Conservation (phyloP, 164 flowering plant genomes). For the Saururus chinensis region DNA sequence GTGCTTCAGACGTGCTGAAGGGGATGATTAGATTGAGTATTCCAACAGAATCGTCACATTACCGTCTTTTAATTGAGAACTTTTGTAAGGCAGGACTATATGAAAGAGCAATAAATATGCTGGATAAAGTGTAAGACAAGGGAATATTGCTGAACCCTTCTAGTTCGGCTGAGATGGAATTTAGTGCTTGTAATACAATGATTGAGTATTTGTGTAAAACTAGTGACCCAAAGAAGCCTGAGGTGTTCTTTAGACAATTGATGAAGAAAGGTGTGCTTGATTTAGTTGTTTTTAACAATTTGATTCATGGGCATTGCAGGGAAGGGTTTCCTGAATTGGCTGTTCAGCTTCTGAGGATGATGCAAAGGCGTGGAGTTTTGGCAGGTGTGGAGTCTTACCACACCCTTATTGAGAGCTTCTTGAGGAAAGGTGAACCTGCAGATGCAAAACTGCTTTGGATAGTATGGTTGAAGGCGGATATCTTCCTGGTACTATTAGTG, state of each 20-base stretch:
- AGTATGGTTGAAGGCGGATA: conserved; percentile 75
- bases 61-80: conserved; percentile 69
- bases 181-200: conserved; percentile 59
- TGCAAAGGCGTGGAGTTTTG: conserved; percentile 62
- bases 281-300: conserved; percentile 54
- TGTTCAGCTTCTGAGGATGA: conserved; percentile 70
- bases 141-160: conserved; percentile 52
- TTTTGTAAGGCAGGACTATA: conserved; percentile 51
- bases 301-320: conserved; percentile 65
- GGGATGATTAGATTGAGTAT: conserved; percentile 64
- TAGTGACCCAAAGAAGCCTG: conserved; percentile 67
- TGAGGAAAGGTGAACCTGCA: conserved; percentile 77
- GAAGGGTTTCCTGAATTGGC: conserved; percentile 68
- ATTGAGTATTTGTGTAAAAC: conserved; percentile 61
- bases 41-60: conserved; percentile 84
- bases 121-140: conserved; percentile 71
- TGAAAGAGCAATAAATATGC: conserved; percentile 52
- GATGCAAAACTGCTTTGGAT: conserved; percentile 75
- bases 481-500: no score
- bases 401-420: conserved; percentile 59
- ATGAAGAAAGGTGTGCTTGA: conserved; percentile 81
- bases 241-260: conserved; percentile 54
- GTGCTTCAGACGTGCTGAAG: conserved; percentile 67
- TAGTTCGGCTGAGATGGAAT: conserved; percentile 48
- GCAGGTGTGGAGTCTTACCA: conserved; percentile 55